Percentiles rank a stretch among this genome's conserved stretches.
phyloP scores from a whole-genome alignment of 257 asterid genomes.

The Solanum corneliomulleri region DNA sequence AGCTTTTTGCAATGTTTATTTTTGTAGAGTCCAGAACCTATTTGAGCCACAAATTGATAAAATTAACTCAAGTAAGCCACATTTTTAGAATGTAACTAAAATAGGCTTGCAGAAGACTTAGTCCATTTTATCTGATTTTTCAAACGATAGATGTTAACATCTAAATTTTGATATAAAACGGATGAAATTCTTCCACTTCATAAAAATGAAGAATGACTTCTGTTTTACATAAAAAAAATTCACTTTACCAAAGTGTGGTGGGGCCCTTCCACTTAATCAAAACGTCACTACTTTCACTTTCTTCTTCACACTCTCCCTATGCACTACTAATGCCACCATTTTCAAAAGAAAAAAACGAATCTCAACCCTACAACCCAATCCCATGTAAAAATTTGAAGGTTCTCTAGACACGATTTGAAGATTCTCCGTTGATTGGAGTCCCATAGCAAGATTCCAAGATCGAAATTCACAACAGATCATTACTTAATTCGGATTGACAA shows the following conservation, averaged over 20 bases:
- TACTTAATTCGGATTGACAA: not conserved
- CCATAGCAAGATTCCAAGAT: not conserved
- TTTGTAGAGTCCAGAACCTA: not conserved
- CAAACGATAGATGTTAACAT: not conserved
- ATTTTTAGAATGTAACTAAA: not conserved
- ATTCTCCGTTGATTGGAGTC: not conserved
- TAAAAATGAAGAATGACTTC: not conserved
- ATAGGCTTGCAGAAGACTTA: not conserved
- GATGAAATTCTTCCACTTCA: not conserved
- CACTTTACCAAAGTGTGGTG: not conserved
- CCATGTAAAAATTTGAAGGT: not conserved
- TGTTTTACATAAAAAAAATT: not conserved
- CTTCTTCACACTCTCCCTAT: not conserved
- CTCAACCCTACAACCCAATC: not conserved
- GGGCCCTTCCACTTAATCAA: not conserved
- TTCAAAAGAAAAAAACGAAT: not conserved
- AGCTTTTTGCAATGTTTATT: not conserved
- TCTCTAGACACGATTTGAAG: not conserved
- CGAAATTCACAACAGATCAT: not conserved
- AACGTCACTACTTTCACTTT: not conserved
- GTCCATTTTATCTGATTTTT: not conserved
- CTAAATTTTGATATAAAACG: not conserved
- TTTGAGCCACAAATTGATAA: not conserved
- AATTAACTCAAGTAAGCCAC: not conserved
- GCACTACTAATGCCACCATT: not conserved